Evolutionary conservation across 208 protist genomes (phyloP), one percentile per base, ranked within the genome.

Genomic region (Trypanosoma scelopori): DNA sequence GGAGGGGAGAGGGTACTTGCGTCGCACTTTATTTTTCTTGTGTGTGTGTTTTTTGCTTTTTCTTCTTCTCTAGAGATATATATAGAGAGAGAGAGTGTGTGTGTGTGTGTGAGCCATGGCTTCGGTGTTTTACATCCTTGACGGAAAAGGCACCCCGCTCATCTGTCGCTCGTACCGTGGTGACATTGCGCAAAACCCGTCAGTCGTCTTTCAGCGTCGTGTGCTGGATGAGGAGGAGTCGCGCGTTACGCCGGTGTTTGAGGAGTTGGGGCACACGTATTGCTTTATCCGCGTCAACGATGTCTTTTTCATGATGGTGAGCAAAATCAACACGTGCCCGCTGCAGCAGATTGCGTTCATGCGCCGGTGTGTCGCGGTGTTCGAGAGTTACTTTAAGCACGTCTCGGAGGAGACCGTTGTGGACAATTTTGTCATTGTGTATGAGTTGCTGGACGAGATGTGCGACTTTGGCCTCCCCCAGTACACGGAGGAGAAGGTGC

Each of bases 401-500:
- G 82, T 99, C 37, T 93, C 95, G 42, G 97, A 99, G 74, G 97
- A 98, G 18, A 89, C 84, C 25, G 87, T 99, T 41, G 80, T 87
- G 42, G 97, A 99, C 70, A 99, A 99, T 84, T 99, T 99, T 71
- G 89, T 98, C 32, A 96, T 99, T 46, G 84, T 99, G 23, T 99
- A 99, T 77, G 98, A 99, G 78, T 82, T 99, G 30, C 81, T 99
- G 15, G 98, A 99, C 71, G 97, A 99, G 82, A 98, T 99, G 62
- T 86, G 99, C 60, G 98, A 99, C 85, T 99, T 98, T 90, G 98
- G 98, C 25, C 98, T 98, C 57, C 98, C 98, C 41, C 98, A 99
- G 85, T 98, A 89, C 74, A 97, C 86, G n/a, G 92, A 98, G 58
- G 80, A 82, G 39, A 93, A 98, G 61, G 78, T 97, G 61, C 82